Evolutionary conservation across 805 yeast species (phyloP), one percentile per base, ranked within the genome.

Genomic region (Brettanomyces nanus): DNA sequence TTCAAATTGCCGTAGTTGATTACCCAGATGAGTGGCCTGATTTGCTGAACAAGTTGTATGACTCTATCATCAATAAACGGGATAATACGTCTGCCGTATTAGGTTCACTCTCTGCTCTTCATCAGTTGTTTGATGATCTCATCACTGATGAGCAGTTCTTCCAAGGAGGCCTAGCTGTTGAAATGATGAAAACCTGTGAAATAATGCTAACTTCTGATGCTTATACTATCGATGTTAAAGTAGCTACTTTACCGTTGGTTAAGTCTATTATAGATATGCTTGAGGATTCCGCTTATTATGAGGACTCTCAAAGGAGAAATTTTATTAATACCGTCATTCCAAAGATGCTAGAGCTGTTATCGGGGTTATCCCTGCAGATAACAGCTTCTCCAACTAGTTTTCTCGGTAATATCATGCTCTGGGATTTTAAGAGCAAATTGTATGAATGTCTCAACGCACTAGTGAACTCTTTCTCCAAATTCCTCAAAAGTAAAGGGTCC

Each of bases 21-120:
- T 90, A 75, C 52, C 98, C 98, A 0, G 97, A 92, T 53, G 95
- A 86, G 54, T 90, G 97, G 97, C 95, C 97, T 0, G 70, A 67
- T 18, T 62, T 89, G 33, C 53, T 84, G 39, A 52, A 59, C 25
- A 56, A 56, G 5, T 51, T 85, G 17, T 77, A 76, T 48, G 52
- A 51, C 2, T 14, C 42, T n/a, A 45, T 50, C 4, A 44, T 43
- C 6, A 55, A 58, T 20, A 65, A 73, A 26, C 49, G 56, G 7
- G 52, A 54, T 25, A 49, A 63, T 37, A 45, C 49, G n/a, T 49
- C 40, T 30, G 58, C 62, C 19, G 51, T 73, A 23, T 48, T 75
- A 22, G 84, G 84, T 14, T 75, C 80, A 0, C 52, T 82, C 42
- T 53, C 71, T 4, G 75, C 82, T 3, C 61, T 85, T 32, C 75